A percentile compares a stretch with the other conserved stretches of the same genome.
Evolutionary conservation across 2,329 filamentous ascomycete genomes (phyloP).

Genomic region (Hypomyces rosellus): DNA sequence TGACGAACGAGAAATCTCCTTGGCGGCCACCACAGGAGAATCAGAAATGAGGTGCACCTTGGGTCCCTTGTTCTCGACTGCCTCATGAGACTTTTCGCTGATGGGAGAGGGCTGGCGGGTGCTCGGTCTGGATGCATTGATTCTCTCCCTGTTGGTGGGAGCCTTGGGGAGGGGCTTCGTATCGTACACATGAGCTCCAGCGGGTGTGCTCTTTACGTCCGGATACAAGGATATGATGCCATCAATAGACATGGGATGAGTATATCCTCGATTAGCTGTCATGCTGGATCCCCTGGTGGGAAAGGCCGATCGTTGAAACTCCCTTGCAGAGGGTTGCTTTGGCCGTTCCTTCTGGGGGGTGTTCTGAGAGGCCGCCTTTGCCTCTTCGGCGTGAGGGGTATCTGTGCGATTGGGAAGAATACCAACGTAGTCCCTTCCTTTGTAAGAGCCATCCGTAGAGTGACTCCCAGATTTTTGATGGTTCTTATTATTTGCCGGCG

Average conservation of each 20-base stretch:
- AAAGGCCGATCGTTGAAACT: constrained; percentile 14
- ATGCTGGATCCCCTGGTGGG: constrained; percentile 24
- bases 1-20: constrained; percentile 13
- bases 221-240: constrained; percentile 14
- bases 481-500: background rate
- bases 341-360: too few species aligned
- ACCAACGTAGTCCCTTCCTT: constrained; percentile 18
- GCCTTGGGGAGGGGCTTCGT: constrained; percentile 4
- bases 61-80: background rate
- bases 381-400: constrained; percentile 5
- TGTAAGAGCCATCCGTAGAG: constrained; percentile 13
- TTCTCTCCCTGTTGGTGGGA: background rate
- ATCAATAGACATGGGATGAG: constrained; percentile 17
- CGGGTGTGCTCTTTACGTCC: background rate
- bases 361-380: background rate
- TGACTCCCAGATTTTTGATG: constrained; percentile 1
- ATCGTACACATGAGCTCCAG: background rate
- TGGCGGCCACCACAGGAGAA: constrained; percentile 13
- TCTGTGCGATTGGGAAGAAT: constrained; percentile 19
- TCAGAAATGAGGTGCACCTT: constrained; percentile 11
- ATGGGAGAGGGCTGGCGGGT: constrained; percentile 3
- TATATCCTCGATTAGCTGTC: constrained; percentile 9
- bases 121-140: background rate
- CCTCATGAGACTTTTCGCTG: constrained; percentile 4
- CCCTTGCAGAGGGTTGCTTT: background rate